Base-by-base conservation (phyloP, 176 grass and related monocot genomes). In the Rhynchospora tenuis region DNA sequence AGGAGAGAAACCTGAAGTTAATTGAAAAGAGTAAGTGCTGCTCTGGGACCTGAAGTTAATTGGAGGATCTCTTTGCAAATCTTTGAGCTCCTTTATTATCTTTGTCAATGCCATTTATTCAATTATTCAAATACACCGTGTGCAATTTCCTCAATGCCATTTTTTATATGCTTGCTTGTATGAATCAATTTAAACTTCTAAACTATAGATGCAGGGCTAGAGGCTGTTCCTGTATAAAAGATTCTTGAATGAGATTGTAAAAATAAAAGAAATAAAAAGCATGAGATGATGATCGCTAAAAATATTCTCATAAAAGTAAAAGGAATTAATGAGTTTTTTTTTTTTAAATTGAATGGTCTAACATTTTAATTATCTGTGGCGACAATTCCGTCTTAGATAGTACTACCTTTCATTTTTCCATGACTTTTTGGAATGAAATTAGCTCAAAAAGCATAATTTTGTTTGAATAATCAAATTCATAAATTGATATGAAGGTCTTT, bases 81-180 rank as follows among this genome's bases (percentile, higher is more conserved):
- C 94, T 86, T 92, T 92, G 83, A 97, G 90, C 86, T 94, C 94
- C 90, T 97, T 92, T 79, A 86, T 84, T 51, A 97, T 97, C 60
- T 88, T 90, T 86, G 89, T 87, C 23, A 89, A 42, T 8, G 90
- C 90, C 91, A 97, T 97, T 83, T 67, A 44, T 71, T 38, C 3
- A 38, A 38, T 38, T 38, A 38, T 38, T 47, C 42, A 20, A 26
- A 79, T 45, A 1, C 11, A 55, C 61, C 31, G 60, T 58, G 31
- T 55, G 44, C 48, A n/a, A 51, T 11, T 16, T 43, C 5, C 44
- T 48, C 28, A 43, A 33, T 59, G 46, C 57, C 24, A 22, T 74
- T 57, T 44, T 73, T 20, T 55, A 60, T 81, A 73, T 62, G 45
- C 6, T 14, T 24, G 20, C 14, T 76, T 43, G 33, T 83, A 82